Percentiles rank a stretch among this genome's conserved stretches.
phyloP scores from a whole-genome alignment of 2,329 filamentous ascomycete species.

The Colletotrichum falcatum region DNA sequence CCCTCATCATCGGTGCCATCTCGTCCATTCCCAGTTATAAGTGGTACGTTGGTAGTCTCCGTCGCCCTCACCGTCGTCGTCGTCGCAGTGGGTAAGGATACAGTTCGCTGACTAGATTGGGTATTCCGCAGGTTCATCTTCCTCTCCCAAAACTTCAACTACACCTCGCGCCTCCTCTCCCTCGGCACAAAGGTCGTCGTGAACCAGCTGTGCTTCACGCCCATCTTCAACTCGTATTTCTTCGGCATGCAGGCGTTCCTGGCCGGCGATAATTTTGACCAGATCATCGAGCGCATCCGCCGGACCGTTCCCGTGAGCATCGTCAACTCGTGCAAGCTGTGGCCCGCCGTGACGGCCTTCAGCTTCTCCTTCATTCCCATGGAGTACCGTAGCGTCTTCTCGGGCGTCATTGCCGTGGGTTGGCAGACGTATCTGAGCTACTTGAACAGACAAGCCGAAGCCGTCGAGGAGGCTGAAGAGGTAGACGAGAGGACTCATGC shows the following conservation, averaged over 20 bases:
- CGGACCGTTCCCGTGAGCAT: slow-evolving; percentile 82
- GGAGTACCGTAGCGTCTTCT: slow-evolving; percentile 84
- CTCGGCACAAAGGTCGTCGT: slow-evolving; percentile 82
- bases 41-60: slow-evolving; percentile 69
- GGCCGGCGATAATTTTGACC: slow-evolving; percentile 72
- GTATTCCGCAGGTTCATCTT: slow-evolving; percentile 76
- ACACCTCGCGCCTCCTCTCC: slow-evolving; percentile 76
- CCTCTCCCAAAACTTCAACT: slow-evolving; percentile 87
- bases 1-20: slow-evolving; percentile 79
- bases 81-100: neutral
- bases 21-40: slow-evolving; percentile 82
- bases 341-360: slow-evolving; percentile 88
- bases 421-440: slow-evolving; percentile 94
- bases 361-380: slow-evolving; percentile 86
- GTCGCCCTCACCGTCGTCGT: neutral
- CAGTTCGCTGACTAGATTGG: neutral
- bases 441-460: slow-evolving; percentile 80
- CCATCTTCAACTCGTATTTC: slow-evolving; percentile 86
- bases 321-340: slow-evolving; percentile 85
- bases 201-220: slow-evolving; percentile 85
- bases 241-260: slow-evolving; percentile 83
- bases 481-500: slow-evolving; percentile 15
- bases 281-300: slow-evolving; percentile 77
- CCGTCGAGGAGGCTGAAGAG: slow-evolving; percentile 45
- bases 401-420: slow-evolving; percentile 82